Evolutionary conservation across 1,284 basidiomycete species (phyloP), one percentile per base, ranked within the genome.

Genomic region (Ustilago shanxiensis): DNA sequence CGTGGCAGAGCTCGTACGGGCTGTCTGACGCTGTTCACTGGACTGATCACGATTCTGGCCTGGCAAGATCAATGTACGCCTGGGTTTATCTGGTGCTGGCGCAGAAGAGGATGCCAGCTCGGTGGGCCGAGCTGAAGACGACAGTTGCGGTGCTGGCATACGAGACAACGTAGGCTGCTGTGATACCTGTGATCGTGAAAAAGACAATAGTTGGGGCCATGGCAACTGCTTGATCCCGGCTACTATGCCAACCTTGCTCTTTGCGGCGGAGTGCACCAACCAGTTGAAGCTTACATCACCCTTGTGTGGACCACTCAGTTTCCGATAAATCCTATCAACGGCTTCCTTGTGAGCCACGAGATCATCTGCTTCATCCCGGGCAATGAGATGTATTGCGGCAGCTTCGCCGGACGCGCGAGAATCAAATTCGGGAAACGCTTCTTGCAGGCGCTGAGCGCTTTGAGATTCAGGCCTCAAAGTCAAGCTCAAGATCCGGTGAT

Each of bases 311-410:
- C 56, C 49, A 10, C 20, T 11, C 33, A 51, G 20, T 13, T 16
- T 59, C 6, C 11, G 9, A 16, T 26, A 51, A 26, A 66, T n/a
- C 44, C 39, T 33, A 0, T 4, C 14, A 16, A 49, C 31, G 11
- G 60, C 70, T 7, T 9, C 24, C 20, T 45, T 57, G 60, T 63
- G 56, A 7, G 16, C 11, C 22, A 22, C 18, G 1, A 60, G 24
- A 10, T 72, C 56, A 2, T 29, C 11, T 1, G 22, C 4, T 10
- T 20, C 20, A 24, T 63, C 41, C 18, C 13, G 13, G 35, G 70
- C 70, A 33, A 72, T 66, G 37, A 72, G 33, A 11, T 68, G 51
- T 22, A 73, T 52, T 28, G 63, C 60, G 39, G 60, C 52, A 9
- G 60, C 71, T 1, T 45, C 61, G 10, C 28, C 60, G 14, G 66